phyloP scores from a whole-genome alignment of 345 rosid genomes.

The Melaleuca quinquenervia region DNA sequence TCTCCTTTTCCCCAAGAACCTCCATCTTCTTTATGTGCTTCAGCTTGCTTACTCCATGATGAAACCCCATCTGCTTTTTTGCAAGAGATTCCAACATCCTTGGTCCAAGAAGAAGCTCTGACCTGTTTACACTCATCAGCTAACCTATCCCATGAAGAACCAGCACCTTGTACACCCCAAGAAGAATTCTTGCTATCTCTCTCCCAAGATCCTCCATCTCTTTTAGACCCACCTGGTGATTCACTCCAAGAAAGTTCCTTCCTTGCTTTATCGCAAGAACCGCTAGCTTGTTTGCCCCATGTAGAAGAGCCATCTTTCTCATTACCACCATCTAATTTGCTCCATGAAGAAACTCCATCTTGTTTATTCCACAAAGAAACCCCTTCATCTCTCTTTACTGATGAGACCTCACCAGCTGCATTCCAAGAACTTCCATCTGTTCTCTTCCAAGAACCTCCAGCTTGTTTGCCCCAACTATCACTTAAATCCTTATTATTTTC shows the following conservation, averaged over 20 bases:
- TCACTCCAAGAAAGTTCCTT: conserved; percentile 1
- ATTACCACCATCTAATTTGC: background rate
- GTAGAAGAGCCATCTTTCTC: background rate
- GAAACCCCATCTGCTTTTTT: conserved; percentile 1
- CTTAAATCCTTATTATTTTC: background rate
- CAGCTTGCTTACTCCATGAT: conserved; percentile 4
- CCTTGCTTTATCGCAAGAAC: conserved; percentile 11
- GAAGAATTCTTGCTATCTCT: background rate
- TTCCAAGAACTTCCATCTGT: conserved; percentile 2
- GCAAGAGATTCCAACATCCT: background rate
- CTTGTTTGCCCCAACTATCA: background rate
- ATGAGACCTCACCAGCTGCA: background rate
- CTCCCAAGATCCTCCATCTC: background rate
- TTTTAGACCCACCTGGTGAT: background rate
- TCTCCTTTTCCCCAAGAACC: conserved; percentile 5
- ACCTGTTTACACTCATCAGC: background rate
- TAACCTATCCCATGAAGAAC: background rate
- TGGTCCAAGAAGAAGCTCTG: background rate
- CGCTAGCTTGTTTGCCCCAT: background rate
- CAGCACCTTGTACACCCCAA: background rate
- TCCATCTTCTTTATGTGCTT: background rate
- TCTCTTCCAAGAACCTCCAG: background rate
- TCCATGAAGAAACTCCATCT: conserved; percentile 1
- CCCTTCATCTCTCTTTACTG: background rate
- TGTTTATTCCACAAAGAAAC: background rate